These are phyloP conservation scores for Coemansia guatemalensis DNA, from an alignment of 192 early-diverging fungal species.

Conservation along the genomic window DNA sequence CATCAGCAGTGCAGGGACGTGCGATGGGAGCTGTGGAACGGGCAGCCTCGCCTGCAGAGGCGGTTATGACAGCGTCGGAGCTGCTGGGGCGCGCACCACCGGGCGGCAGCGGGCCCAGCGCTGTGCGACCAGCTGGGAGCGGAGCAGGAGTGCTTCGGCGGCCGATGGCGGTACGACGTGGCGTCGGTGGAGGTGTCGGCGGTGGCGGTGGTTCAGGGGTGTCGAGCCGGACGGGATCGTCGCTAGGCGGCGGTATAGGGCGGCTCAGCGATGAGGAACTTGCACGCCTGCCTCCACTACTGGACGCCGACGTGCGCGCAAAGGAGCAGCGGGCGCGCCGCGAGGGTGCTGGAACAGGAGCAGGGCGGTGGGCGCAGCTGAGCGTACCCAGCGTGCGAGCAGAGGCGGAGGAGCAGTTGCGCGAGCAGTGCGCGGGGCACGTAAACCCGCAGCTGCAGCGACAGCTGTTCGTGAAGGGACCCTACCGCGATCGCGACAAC, in stretches of 20 bases:
- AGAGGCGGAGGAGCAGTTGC: conserved; percentile 53
- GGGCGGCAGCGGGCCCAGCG: not conserved
- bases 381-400: conserved; percentile 32
- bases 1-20: not conserved
- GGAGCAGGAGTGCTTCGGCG: conserved; percentile 46
- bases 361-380: conserved; percentile 53
- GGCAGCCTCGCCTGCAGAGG: conserved; percentile 37
- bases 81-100: conserved; percentile 32
- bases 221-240: conserved; percentile 30
- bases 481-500: conserved; percentile 85
- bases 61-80: conserved; percentile 53
- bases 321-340: conserved; percentile 71
- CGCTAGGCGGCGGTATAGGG: conserved; percentile 21
- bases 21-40: conserved; percentile 13
- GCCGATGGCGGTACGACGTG: conserved; percentile 48
- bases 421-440: conserved; percentile 62
- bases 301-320: conserved; percentile 61
- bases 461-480: conserved; percentile 74
- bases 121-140: not conserved
- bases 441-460: conserved; percentile 59
- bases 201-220: conserved; percentile 11
- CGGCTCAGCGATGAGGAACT: conserved; percentile 52
- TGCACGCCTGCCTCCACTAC: conserved; percentile 56
- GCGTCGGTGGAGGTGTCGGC: conserved; percentile 15
- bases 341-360: conserved; percentile 64